These are phyloP conservation scores for Macadamia integrifolia DNA, from an alignment of 164 flowering plant genomes.

Conservation along the genomic window DNA sequence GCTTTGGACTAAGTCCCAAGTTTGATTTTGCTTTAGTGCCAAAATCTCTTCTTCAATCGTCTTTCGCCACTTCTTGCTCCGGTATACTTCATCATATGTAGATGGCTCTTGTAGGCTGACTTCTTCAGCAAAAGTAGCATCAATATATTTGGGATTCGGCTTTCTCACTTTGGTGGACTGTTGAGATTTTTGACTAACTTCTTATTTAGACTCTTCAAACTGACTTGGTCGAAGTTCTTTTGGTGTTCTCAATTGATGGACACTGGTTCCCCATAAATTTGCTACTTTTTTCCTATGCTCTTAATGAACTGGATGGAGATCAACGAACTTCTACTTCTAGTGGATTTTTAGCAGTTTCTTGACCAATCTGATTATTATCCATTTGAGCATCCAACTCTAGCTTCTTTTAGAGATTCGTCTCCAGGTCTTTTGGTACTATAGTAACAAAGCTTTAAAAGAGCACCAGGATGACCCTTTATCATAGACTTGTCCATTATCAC, in stretches of 20 bases:
- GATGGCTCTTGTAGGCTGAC: neutral
- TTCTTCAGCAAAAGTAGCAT: neutral
- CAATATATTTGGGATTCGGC: neutral
- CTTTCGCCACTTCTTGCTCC: no score
- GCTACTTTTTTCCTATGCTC: neutral
- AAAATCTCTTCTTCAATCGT: neutral
- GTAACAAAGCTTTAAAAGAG: neutral
- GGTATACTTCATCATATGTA: no score
- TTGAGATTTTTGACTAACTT: neutral
- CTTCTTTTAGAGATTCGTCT: no score
- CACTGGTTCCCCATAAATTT: neutral
- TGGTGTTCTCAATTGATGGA: neutral
- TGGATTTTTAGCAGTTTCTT: no score
- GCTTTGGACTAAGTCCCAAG: neutral
- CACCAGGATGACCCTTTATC: constrained; percentile 19
- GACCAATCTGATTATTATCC: no score
- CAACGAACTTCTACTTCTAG: neutral
- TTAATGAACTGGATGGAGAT: neutral
- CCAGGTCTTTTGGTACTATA: no score
- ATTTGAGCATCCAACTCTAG: no score
- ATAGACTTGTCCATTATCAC: constrained; percentile 11
- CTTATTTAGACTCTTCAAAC: neutral
- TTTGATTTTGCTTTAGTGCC: neutral
- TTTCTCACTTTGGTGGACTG: neutral
- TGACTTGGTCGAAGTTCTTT: neutral